Percentiles rank a stretch among this genome's conserved stretches.
phyloP scores from a whole-genome alignment of 1,139 yeast genomes.

The Blastobotrys ciferrii region DNA sequence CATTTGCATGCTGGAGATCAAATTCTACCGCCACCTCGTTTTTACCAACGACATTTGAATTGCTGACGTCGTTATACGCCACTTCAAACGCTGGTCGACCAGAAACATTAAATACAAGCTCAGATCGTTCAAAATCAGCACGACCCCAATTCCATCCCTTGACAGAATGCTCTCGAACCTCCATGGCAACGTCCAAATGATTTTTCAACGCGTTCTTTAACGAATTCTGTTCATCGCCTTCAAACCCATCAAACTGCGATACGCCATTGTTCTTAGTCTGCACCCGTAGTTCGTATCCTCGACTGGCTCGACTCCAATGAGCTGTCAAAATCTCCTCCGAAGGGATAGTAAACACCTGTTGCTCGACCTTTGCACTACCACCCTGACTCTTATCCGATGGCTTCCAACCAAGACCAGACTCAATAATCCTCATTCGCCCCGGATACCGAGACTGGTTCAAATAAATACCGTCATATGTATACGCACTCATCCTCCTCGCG shows the following conservation, averaged over 20 bases:
- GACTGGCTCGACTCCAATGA: conserved; percentile 89
- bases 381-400: conserved; percentile 52
- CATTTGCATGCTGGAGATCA: conserved; percentile 57
- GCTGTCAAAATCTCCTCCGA: conserved; percentile 77
- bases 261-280: conserved; percentile 89
- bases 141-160: conserved; percentile 99
- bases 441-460: conserved; percentile 78
- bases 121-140: conserved; percentile 88
- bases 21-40: conserved; percentile 92
- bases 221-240: conserved; percentile 71
- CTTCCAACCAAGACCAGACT: conserved; percentile 97
- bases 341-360: conserved; percentile 78
- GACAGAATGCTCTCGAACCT: conserved; percentile 82
- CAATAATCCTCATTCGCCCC: conserved; percentile 93
- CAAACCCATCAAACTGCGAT: conserved; percentile 88
- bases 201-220: conserved; percentile 82
- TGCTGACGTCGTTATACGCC: conserved; percentile 76
- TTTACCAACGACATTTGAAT: conserved; percentile 89
- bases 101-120: conserved; percentile 78
- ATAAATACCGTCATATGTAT: conserved; percentile 81
- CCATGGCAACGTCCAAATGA: conserved; percentile 69
- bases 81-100: conserved; percentile 90
- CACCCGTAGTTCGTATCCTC: conserved; percentile 85
- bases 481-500: conserved; percentile 26
- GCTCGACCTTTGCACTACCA: conserved; percentile 49